These are phyloP conservation scores for Globisporangium barbulae DNA, from an alignment of 352 stramenopile species.

Conservation along the genomic window DNA sequence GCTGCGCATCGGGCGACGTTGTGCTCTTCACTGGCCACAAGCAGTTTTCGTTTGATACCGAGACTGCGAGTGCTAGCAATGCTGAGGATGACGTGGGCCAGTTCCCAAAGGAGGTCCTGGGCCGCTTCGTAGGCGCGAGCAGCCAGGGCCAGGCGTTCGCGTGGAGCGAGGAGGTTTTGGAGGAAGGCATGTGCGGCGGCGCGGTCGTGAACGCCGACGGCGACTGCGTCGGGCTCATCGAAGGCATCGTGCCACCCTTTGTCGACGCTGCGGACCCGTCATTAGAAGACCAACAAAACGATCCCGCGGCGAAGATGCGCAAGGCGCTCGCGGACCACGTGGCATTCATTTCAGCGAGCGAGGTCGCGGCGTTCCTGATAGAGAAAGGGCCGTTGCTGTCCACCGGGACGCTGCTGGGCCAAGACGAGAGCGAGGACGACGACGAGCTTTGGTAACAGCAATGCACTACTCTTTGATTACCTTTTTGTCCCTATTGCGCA, in stretches of 20 bases:
- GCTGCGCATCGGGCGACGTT: constrained; percentile 30
- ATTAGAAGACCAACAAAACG: constrained; percentile 26
- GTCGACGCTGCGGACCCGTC: constrained; percentile 13
- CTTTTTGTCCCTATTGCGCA: no score
- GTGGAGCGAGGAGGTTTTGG: constrained; percentile 65
- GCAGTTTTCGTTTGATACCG: constrained; percentile 19
- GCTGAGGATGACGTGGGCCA: constrained; percentile 22
- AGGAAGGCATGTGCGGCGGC: constrained; percentile 82
- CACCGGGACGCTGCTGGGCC: constrained; percentile 33
- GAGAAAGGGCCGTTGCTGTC: constrained; percentile 26
- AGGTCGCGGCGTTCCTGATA: constrained; percentile 49
- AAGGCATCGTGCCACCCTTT: constrained; percentile 67
- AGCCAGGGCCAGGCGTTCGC: constrained; percentile 64
- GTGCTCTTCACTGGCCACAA: constrained; percentile 56
- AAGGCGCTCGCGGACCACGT: constrained; percentile 69
- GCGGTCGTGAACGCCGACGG: constrained; percentile 43
- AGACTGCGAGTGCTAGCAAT: constrained; percentile 12
- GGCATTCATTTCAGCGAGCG: constrained; percentile 51
- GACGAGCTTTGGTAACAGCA: constrained; percentile 16
- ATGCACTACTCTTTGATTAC: no score
- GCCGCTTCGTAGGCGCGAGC: constrained; percentile 60
- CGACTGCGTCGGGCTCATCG: constrained; percentile 64
- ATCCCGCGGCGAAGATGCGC: constrained; percentile 29
- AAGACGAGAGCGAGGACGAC: constrained; percentile 16
- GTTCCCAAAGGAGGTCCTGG: constrained; percentile 44